Evolutionary conservation across 805 yeast species (phyloP), one percentile per base, ranked within the genome.

Genomic region (Naumovozyma dairenensis): DNA sequence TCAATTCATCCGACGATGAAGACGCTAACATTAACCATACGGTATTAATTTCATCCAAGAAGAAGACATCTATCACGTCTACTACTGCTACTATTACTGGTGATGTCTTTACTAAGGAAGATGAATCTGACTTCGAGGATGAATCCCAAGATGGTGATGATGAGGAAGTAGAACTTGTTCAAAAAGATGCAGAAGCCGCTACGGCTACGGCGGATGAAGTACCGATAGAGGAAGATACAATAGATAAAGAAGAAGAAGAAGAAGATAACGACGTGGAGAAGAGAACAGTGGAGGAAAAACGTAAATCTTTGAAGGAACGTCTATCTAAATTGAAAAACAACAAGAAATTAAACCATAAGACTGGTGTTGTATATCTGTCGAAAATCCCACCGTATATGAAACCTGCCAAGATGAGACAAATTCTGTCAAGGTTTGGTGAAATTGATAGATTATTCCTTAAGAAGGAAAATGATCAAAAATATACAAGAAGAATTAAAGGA

Each of bases 351-450:
- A 73, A 69, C 40, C 67, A 66, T 36, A 77, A 72, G 46, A 78
- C 95, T 0, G 98, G 98, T 4, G 96, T 92, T 2, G 79, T 94
- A n/a, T 92, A 92, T 47, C 58, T 92, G 3, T 86, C 96, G 0
- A 72, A 79, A 32, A 72, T 92, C 7, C 98, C 98, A 0, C 98
- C 98, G 17, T 92, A 81, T 53, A 92, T 92, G 98, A 87, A 87
- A 54, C 97, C 98, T 1, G 74, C 80, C 2, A 92, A 86, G 54
- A 65, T 92, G 60, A 70, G 94, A 48, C 92, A 86, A 33, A 71
- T 92, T 9, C 63, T 92, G 21, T 58, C 77, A 4, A 66, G 84
- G 40, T 92, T 89, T 60, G 98, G 98, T 8, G 76, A 74, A 38
- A 69, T 89, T n/a, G 94, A 84, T 48, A 67, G 97, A 43, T 62